These are phyloP conservation scores for Cladophialophora bantiana DNA, from an alignment of 2,329 filamentous ascomycete genomes.

Conservation along the genomic window DNA sequence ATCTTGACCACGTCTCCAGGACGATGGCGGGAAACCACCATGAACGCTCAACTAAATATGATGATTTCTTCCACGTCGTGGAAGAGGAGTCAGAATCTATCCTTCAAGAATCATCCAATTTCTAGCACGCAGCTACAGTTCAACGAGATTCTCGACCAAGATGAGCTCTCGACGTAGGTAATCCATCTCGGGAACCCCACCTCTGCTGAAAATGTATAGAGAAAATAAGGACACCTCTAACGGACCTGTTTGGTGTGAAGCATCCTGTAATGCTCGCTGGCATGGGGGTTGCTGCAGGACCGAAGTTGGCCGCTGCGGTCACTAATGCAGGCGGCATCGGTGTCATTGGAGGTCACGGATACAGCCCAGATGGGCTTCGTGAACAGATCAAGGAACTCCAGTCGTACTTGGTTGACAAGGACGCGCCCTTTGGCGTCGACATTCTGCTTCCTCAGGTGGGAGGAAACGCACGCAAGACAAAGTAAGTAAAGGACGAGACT, in stretches of 20 bases:
- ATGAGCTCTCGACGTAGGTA: slow-evolving; percentile 1
- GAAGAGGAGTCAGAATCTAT: neutral
- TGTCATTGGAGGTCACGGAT: slow-evolving; percentile 78
- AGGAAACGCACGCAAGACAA: slow-evolving; percentile 84
- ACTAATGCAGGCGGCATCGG: slow-evolving; percentile 88
- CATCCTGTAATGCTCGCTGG: slow-evolving; percentile 86
- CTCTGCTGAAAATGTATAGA: neutral
- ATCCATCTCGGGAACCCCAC: neutral
- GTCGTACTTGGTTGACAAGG: slow-evolving; percentile 79
- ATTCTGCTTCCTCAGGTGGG: slow-evolving; percentile 88
- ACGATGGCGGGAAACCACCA: neutral
- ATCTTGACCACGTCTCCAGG: neutral
- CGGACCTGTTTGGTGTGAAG: slow-evolving; percentile 88
- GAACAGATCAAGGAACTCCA: slow-evolving; percentile 90
- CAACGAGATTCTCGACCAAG: neutral
- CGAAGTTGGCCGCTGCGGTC: slow-evolving; percentile 85
- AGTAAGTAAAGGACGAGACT: slow-evolving; percentile 58
- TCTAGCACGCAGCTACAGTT: neutral
- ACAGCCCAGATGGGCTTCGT: slow-evolving; percentile 86
- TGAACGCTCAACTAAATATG: neutral
- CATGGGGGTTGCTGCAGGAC: slow-evolving; percentile 91
- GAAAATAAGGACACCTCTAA: slow-evolving; percentile 58
- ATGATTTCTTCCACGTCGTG: neutral
- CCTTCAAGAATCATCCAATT: neutral
- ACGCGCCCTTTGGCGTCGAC: slow-evolving; percentile 86